These are phyloP conservation scores for Abrus pulchellus DNA, from an alignment of 306 rosid species.

Conservation along the genomic window DNA sequence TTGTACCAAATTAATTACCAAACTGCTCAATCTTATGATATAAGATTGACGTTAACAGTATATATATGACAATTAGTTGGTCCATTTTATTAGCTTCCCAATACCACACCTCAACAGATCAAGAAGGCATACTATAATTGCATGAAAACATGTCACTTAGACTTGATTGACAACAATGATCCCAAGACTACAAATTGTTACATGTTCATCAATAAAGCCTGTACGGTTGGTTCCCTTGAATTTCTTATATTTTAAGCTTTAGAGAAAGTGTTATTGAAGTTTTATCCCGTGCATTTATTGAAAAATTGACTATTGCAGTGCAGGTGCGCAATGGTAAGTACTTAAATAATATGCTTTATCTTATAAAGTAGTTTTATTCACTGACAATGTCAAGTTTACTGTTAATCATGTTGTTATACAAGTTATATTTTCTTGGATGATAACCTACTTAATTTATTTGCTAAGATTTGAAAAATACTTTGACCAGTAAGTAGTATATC, in stretches of 20 bases:
- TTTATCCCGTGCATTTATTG: constrained; percentile 37
- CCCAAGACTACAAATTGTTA: constrained; percentile 80
- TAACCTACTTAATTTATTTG: too few species aligned
- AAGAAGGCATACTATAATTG: constrained; percentile 84
- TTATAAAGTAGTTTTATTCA: too few species aligned
- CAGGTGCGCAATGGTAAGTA: constrained; percentile 71
- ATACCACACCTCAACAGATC: constrained; percentile 73
- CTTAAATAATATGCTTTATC: too few species aligned
- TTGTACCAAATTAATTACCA: too few species aligned
- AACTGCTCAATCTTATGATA: not conserved
- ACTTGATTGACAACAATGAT: constrained; percentile 75
- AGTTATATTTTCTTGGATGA: too few species aligned
- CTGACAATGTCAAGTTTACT: too few species aligned
- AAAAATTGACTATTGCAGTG: constrained; percentile 51
- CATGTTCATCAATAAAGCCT: constrained; percentile 82
- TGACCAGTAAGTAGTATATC: too few species aligned
- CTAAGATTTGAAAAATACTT: too few species aligned
- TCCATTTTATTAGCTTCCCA: constrained; percentile 69
- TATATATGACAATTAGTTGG: constrained; percentile 39
- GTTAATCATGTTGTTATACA: too few species aligned
- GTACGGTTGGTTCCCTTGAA: constrained; percentile 61
- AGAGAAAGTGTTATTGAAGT: not conserved
- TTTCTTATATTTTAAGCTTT: constrained; percentile 37
- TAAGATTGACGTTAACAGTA: not conserved
- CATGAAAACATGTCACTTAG: constrained; percentile 92